Percentiles rank a stretch among this genome's conserved stretches.
phyloP scores from a whole-genome alignment of 2,329 filamentous ascomycete species.

The Salinomyces thailandicus region DNA sequence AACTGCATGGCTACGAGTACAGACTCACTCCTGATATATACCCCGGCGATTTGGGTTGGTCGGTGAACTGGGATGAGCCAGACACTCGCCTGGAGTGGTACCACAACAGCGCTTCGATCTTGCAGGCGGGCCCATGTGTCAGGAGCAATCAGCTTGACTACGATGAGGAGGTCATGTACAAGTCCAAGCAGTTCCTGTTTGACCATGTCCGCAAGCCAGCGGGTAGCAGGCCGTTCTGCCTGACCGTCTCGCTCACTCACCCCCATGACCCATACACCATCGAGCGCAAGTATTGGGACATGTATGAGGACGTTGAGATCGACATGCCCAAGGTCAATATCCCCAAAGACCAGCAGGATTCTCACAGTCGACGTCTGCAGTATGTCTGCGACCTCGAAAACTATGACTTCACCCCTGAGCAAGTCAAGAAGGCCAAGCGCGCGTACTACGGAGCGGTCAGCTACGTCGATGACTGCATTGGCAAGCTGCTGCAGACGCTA shows the following conservation, averaged over 20 bases:
- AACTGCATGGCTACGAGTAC: slow-evolving; percentile 87
- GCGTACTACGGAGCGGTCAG: slow-evolving; percentile 90
- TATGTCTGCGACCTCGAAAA: slow-evolving; percentile 82
- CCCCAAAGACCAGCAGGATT: slow-evolving; percentile 69
- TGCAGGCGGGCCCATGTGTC: slow-evolving; percentile 79
- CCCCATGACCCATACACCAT: slow-evolving; percentile 94
- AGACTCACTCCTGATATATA: slow-evolving; percentile 93
- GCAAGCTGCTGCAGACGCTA: slow-evolving; percentile 65
- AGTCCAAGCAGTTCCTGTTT: slow-evolving; percentile 79
- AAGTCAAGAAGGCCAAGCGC: slow-evolving; percentile 72
- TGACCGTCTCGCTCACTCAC: slow-evolving; percentile 89
- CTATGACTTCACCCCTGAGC: slow-evolving; percentile 71
- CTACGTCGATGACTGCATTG: slow-evolving; percentile 89
- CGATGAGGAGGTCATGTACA: slow-evolving; percentile 92
- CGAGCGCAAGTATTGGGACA: slow-evolving; percentile 84
- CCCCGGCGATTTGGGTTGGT: slow-evolving; percentile 88
- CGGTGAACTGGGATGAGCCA: slow-evolving; percentile 89
- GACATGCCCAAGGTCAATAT: slow-evolving; percentile 68
- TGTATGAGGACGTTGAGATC: slow-evolving; percentile 83
- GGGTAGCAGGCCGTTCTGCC: slow-evolving; percentile 64
- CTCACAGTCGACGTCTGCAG: slow-evolving; percentile 76
- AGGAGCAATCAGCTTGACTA: slow-evolving; percentile 93
- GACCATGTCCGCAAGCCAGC: slow-evolving; percentile 76
- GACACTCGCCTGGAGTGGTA: slow-evolving; percentile 82
- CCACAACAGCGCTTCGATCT: slow-evolving; percentile 87